Base-by-base conservation (phyloP, 495 filamentous ascomycete genomes). In the Halenospora varia region DNA sequence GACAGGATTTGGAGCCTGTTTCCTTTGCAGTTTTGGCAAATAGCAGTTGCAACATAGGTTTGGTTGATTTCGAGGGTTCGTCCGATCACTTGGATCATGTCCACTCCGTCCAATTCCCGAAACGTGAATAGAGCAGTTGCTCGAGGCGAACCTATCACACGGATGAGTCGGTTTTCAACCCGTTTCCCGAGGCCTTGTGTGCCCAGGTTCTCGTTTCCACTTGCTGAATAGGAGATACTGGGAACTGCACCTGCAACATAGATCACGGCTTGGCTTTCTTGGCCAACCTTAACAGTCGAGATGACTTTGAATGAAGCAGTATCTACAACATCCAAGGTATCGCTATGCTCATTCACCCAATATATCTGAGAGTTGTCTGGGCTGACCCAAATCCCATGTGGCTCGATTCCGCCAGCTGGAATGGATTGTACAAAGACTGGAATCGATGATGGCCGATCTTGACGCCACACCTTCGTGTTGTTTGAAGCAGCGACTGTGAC, bases 281-380 rank as follows among this genome's bases (percentile, higher is more conserved):
- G 62, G 18, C 58, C 64, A 22, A 66, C 64, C 25, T 57, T 44
- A 8, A 66, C 9, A 1, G 64, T 66, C 18, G 61, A 40, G 41
- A 56, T 42, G 40, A 66, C 47, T 17, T 13, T 17, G 3, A 64
- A 44, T 2, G 46, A 42, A 29, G 25, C 40, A 18, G 44, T 44
- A 35, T 66, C 58, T 24, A 64, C 25, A 17, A 66, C 48, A 35
- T 66, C 64, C 2, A 66, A 56, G 10, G 62, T 66, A 48, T 66
- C 64, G 19, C 39, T 54, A 45, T 66, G 64, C 51, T 66, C 64
- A 51, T 66, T 66, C 47, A 66, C 53, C 26, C 61, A 56, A 35
- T 66, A 66, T 50, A 66, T 52, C 11, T 54, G 48, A 2, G 61
- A 61, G 47, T 64, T 66, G 50, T 64, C 64, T 18, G 64, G 41